Evolutionary conservation across 805 yeast species (phyloP).

Genomic region (Candida multigemmis): DNA sequence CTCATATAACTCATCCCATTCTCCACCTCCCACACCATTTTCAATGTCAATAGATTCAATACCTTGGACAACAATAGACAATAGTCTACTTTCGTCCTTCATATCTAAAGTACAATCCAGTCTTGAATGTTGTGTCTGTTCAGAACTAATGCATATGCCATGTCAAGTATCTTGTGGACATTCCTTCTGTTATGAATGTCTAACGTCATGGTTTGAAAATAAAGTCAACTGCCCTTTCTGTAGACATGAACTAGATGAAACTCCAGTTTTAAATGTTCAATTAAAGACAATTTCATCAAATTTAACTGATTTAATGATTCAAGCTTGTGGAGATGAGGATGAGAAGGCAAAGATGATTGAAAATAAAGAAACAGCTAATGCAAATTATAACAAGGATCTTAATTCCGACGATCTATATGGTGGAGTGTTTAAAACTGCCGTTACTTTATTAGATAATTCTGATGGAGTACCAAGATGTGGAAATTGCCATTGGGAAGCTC

Average conservation of each 20-base stretch:
- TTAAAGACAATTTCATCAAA: conserved; percentile 37
- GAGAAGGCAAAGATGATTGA: conserved; percentile 12
- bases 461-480: conserved; percentile 74
- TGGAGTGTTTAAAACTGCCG: conserved; percentile 40
- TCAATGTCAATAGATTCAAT: too few relatives aligned
- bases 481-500: conserved; percentile 74
- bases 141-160: conserved; percentile 61
- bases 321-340: conserved; percentile 15
- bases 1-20: too few relatives aligned
- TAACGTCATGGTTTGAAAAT: conserved; percentile 52
- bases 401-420: conserved; percentile 34
- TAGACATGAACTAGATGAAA: conserved; percentile 35
- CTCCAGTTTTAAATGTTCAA: conserved; percentile 46
- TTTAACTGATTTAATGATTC: conserved; percentile 30
- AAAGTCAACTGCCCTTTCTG: conserved; percentile 65
- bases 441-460: conserved; percentile 47
- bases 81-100: too few relatives aligned
- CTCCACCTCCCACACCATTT: too few relatives aligned
- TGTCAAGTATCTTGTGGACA: conserved; percentile 63
- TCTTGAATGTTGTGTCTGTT: conserved; percentile 56
- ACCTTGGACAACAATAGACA: too few relatives aligned
- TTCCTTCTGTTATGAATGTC: conserved; percentile 59
- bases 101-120: too few relatives aligned
- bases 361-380: conserved; percentile 15
- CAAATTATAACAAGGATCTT: conserved; percentile 32